Percentiles rank a stretch among this genome's conserved stretches.
phyloP scores from a whole-genome alignment of 768 basidiomycete species.

The Dacryopinax primogenitus region DNA sequence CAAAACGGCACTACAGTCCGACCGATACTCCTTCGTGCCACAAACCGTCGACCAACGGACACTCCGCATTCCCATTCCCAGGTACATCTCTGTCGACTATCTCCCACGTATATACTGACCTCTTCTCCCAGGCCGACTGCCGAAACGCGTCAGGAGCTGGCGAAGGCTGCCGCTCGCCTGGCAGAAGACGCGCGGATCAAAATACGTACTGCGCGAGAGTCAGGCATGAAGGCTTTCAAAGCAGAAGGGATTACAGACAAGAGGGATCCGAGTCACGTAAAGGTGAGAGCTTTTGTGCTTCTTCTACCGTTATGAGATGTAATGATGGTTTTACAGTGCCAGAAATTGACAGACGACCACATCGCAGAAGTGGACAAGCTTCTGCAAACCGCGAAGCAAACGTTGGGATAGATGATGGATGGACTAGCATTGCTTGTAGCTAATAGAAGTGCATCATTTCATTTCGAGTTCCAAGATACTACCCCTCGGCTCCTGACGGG shows the following conservation, averaged over 20 bases:
- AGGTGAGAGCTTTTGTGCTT: constrained; percentile 35
- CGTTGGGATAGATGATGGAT: background rate
- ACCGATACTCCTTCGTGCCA: constrained; percentile 59
- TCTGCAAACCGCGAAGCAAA: constrained; percentile 31
- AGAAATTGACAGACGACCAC: constrained; percentile 52
- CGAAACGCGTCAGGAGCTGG: constrained; percentile 49
- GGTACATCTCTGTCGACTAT: constrained; percentile 31
- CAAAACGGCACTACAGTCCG: constrained; percentile 62
- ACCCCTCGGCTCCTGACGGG: too few species aligned
- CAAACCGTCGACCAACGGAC: constrained; percentile 59
- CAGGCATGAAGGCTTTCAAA: constrained; percentile 54
- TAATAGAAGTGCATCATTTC: too few species aligned
- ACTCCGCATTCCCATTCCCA: constrained; percentile 67
- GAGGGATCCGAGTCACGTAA: constrained; percentile 54
- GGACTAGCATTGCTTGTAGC: too few species aligned
- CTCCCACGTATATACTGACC: constrained; percentile 5
- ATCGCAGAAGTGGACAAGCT: constrained; percentile 55
- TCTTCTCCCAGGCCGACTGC: constrained; percentile 50
- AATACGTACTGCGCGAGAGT: constrained; percentile 56
- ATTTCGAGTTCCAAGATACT: too few species aligned
- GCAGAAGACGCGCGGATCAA: constrained; percentile 67
- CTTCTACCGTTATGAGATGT: background rate
- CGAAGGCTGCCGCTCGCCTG: constrained; percentile 43
- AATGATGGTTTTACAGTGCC: constrained; percentile 40
- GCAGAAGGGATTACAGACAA: constrained; percentile 38